Evolutionary conservation across 2,329 filamentous ascomycete genomes (phyloP), one percentile per base, ranked within the genome.

Genomic region (Cytospora schulzeri): DNA sequence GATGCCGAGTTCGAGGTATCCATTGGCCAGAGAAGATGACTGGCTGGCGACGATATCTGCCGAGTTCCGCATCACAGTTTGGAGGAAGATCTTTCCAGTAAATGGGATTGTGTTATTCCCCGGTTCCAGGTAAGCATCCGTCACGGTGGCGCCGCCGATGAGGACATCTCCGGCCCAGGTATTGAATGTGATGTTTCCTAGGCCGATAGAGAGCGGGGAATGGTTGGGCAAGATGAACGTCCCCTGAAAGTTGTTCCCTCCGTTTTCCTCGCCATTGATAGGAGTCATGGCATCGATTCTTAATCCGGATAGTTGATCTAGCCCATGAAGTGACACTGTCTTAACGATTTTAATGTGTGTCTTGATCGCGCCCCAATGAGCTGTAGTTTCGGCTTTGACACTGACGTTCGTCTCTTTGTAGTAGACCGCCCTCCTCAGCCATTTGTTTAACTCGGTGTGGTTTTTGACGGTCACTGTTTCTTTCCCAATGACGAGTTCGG

Each of bases 151-250:
- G 1, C 75, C 68, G 6, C 81, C 81, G 8, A 83, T 67, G 11
- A 71, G 71, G 12, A 78, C 64, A n/a, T 77, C 72, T 4, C 78
- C 78, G 0, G 75, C 76, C 60, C 76, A 69, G 22, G 83, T 60
- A 52, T 81, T 79, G 19, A 82, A 75, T 0, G 78, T 79, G n/a
- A 83, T 57, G 68, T 83, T 79, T 14, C 81, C 81, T 4, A 81
- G 72, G 0, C 76, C 77, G 7, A 83, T 76, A 1, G 75, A 75
- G 2, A 83, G 72, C 0, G 76, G 70, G 2, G 80, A 79, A 38
- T 73, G 71, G 67, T 83, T 83, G 2, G 81, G 81, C 19, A 84
- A 69, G 52, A 74, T 78, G 11, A 82, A 71, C 1, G 72, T 71
- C 1, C 80, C 81, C 11, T 48, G 45, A 5, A 48, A 24, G n/a